Conservation (phyloP, 1,139 yeast genomes). For the Scheffersomyces parashehatae region DNA sequence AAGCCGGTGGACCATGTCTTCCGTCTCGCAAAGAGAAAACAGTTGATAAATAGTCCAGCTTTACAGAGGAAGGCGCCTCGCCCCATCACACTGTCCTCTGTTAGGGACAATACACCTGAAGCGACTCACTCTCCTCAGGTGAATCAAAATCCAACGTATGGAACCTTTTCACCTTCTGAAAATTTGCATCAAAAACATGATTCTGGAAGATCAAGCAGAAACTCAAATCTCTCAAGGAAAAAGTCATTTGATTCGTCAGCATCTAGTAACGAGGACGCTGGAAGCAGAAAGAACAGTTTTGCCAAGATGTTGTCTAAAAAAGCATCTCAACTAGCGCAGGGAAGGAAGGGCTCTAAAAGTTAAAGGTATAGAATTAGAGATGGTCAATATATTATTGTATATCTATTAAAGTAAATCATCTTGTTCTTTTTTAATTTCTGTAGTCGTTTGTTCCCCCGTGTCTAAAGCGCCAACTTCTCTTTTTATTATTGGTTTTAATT, state of each 20-base stretch:
- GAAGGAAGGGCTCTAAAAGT: constrained; percentile 14
- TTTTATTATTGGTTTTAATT: constrained; percentile 8
- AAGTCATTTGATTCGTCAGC: constrained; percentile 15
- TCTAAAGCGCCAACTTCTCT: neutral
- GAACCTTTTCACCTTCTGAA: too few relatives aligned
- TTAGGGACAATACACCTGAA: neutral
- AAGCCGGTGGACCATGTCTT: constrained; percentile 83
- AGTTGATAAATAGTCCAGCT: constrained; percentile 64
- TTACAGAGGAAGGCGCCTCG: constrained; percentile 32
- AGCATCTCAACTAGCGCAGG: constrained; percentile 29
- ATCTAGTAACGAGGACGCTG: constrained; percentile 9
- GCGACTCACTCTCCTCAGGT: too few relatives aligned
- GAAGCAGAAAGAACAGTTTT: constrained; percentile 23
- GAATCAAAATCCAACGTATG: too few relatives aligned
- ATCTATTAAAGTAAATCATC: constrained; percentile 2
- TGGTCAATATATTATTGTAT: neutral
- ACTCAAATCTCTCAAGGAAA: constrained; percentile 8
- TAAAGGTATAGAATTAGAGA: constrained; percentile 3
- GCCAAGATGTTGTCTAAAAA: constrained; percentile 32
- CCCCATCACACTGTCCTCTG: neutral
- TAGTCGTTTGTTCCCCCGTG: constrained; percentile 3
- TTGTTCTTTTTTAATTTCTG: constrained; percentile 10
- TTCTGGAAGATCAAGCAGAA: constrained; percentile 8
- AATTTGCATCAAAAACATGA: constrained; percentile 4
- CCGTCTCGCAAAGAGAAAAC: constrained; percentile 58